Conservation (phyloP, 2,329 filamentous ascomycete genomes). For the Phialemoniopsis sp. region DNA sequence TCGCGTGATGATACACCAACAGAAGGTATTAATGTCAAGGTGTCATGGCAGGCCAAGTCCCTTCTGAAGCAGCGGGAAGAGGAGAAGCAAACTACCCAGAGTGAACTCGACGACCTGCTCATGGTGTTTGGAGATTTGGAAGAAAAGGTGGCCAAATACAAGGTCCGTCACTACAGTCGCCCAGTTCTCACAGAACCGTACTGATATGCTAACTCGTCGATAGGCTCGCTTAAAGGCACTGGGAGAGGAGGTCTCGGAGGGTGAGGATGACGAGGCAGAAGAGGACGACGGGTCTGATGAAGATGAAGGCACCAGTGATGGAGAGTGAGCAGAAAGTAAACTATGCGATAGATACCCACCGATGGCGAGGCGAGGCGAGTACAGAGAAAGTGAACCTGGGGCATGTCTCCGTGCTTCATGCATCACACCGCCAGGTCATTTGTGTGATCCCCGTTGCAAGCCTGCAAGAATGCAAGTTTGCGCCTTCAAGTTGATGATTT, state of each 20-base stretch:
- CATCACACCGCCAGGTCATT: too few relatives aligned
- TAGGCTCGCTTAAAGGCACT: slow-evolving; percentile 59
- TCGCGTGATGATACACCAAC: too few relatives aligned
- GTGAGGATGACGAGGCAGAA: slow-evolving; percentile 62
- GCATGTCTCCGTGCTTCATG: too few relatives aligned
- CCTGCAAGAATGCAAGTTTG: too few relatives aligned
- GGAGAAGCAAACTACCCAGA: slow-evolving; percentile 60
- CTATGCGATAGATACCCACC: too few relatives aligned
- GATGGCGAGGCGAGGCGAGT: too few relatives aligned
- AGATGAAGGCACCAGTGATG: slow-evolving; percentile 19
- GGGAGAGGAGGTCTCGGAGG: slow-evolving; percentile 70
- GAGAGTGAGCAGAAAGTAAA: too few relatives aligned
- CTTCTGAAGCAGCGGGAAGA: slow-evolving; percentile 48
- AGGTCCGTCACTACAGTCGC: slow-evolving; percentile 46
- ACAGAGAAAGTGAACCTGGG: too few relatives aligned
- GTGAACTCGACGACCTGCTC: slow-evolving; percentile 74
- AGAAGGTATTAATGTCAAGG: slow-evolving; percentile 1
- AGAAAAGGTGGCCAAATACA: slow-evolving; percentile 71
- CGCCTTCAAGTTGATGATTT: too few relatives aligned
- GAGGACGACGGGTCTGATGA: slow-evolving; percentile 48
- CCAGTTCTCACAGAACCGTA: not conserved
- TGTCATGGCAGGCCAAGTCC: slow-evolving; percentile 20
- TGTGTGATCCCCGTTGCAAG: too few relatives aligned
- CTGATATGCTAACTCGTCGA: slow-evolving; percentile 12
- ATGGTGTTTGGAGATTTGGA: slow-evolving; percentile 80